A percentile compares a stretch with the other conserved stretches of the same genome.
Evolutionary conservation across 768 basidiomycete species (phyloP).

Genomic region (Kwoniella sp.): DNA sequence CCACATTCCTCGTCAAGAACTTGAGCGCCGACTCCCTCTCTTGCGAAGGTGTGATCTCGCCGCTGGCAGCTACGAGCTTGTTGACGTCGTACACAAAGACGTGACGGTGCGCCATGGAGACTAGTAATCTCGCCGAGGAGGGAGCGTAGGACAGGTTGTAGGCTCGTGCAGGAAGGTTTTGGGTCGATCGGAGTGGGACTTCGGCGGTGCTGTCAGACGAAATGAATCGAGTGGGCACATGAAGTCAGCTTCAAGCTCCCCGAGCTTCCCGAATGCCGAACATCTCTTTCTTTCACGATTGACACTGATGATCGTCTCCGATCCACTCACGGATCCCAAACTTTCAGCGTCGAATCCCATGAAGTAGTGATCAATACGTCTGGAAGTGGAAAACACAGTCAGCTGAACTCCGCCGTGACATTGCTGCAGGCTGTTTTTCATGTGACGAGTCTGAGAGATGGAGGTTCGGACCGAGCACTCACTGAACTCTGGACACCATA

Average conservation of each 20-base stretch:
- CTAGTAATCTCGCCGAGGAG: slow-evolving; percentile 76
- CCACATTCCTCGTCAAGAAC: slow-evolving; percentile 88
- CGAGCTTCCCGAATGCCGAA: too few species aligned
- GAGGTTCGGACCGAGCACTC: slow-evolving; percentile 41
- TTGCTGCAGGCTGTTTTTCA: not conserved
- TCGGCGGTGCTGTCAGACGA: slow-evolving; percentile 53
- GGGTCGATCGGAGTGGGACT: slow-evolving; percentile 64
- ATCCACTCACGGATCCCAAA: slow-evolving; percentile 69
- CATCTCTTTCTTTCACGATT: too few species aligned
- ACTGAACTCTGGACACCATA: slow-evolving; percentile 70
- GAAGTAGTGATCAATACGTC: slow-evolving; percentile 80
- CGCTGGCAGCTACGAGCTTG: slow-evolving; percentile 62
- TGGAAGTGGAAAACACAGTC: slow-evolving; percentile 49
- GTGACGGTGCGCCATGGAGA: slow-evolving; percentile 87
- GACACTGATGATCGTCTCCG: not conserved
- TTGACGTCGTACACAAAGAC: slow-evolving; percentile 88
- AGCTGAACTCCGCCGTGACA: not conserved
- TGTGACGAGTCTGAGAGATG: too few species aligned
- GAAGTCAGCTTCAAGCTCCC: slow-evolving; percentile 46
- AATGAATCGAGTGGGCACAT: too few species aligned
- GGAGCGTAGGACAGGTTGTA: slow-evolving; percentile 73
- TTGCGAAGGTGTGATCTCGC: slow-evolving; percentile 65
- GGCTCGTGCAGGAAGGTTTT: slow-evolving; percentile 76
- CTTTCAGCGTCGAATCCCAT: slow-evolving; percentile 85
- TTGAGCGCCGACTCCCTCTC: slow-evolving; percentile 89